phyloP scores from a whole-genome alignment of 2,329 filamentous ascomycete genomes.

The Bipolaris victoriae region DNA sequence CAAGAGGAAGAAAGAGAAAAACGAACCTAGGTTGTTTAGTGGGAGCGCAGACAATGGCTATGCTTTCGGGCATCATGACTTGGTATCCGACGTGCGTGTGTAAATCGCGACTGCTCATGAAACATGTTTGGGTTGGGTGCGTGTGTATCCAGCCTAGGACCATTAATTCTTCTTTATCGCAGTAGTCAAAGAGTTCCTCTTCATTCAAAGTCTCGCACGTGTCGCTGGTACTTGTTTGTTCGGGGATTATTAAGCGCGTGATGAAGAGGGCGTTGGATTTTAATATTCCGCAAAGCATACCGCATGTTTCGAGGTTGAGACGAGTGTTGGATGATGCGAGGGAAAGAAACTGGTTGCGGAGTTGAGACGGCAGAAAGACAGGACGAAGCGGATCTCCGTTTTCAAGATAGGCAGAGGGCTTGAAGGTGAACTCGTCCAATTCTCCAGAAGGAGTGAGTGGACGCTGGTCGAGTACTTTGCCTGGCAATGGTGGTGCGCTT shows the following conservation, averaged over 20 bases:
- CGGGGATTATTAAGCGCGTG: constrained; percentile 84
- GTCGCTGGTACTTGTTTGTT: constrained; percentile 87
- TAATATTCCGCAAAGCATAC: constrained; percentile 87
- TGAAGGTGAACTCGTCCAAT: constrained; percentile 75
- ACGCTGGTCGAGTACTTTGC: constrained; percentile 40
- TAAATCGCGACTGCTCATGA: constrained; percentile 92
- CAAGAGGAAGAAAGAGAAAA: neutral
- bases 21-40: constrained; percentile 76
- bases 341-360: constrained; percentile 76
- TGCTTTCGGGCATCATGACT: constrained; percentile 93
- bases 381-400: constrained; percentile 85
- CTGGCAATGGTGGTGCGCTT: constrained; percentile 40
- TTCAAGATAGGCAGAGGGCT: constrained; percentile 85
- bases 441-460: constrained; percentile 45
- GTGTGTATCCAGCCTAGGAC: constrained; percentile 98
- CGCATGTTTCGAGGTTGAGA: constrained; percentile 89
- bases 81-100: constrained; percentile 96
- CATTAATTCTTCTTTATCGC: constrained; percentile 80
- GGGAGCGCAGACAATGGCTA: constrained; percentile 95
- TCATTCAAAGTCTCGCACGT: constrained; percentile 96
- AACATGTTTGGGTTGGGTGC: constrained; percentile 94
- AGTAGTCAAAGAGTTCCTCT: constrained; percentile 83
- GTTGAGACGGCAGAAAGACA: constrained; percentile 78
- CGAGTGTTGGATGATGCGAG: constrained; percentile 78
- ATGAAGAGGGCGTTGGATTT: constrained; percentile 95